A percentile compares a stretch with the other conserved stretches of the same genome.
Conservation (phyloP, 352 stramenopile species). For the Phytophthora vignae region DNA sequence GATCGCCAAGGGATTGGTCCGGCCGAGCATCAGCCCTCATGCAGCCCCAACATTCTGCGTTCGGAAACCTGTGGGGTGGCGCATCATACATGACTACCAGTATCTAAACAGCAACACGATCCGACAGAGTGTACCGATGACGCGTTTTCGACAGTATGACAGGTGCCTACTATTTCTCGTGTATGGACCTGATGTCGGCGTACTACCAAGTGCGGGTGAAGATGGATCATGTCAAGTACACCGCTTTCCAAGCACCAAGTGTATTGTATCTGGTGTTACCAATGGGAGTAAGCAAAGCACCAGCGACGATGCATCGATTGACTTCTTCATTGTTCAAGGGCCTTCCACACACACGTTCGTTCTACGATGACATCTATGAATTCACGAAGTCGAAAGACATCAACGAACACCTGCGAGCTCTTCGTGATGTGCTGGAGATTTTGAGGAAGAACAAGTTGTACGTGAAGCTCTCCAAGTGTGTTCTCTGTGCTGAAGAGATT, state of each 20-base stretch:
- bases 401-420: neutral
- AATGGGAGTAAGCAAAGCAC: neutral
- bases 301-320: neutral
- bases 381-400: neutral
- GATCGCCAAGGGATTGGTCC: neutral
- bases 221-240: slow-evolving; percentile 24
- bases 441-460: neutral
- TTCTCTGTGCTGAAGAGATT: neutral
- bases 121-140: neutral
- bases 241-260: slow-evolving; percentile 23
- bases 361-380: neutral
- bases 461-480: neutral
- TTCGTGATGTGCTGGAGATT: neutral
- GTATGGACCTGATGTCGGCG: slow-evolving; percentile 23
- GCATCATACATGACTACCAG: neutral
- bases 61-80: neutral
- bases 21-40: neutral
- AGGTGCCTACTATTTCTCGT: slow-evolving; percentile 21
- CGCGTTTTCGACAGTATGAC: neutral
- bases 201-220: slow-evolving; percentile 38
- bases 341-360: neutral
- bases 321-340: neutral
- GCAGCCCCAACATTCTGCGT: neutral
- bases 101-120: neutral
- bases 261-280: slow-evolving; percentile 13